phyloP scores from a whole-genome alignment of 2,329 filamentous ascomycete genomes.

The Apiospora pterosperma region DNA sequence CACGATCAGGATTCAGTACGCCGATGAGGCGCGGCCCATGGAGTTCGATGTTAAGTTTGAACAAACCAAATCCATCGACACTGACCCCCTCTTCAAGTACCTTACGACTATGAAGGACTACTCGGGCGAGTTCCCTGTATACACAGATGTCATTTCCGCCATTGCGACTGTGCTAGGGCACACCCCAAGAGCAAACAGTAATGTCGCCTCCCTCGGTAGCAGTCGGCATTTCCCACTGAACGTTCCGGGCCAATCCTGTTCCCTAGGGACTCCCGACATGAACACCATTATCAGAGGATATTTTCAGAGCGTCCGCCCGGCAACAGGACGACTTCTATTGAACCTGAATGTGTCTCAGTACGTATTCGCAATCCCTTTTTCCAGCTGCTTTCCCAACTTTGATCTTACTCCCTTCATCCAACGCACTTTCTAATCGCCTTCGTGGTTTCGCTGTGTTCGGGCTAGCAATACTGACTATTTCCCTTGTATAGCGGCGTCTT shows the following conservation, averaged over 20 bases:
- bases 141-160: constrained; percentile 44
- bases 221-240: constrained; percentile 47
- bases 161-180: constrained; percentile 51
- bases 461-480: background rate
- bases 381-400: background rate
- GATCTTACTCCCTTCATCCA: too few relatives aligned
- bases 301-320: constrained; percentile 52
- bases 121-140: constrained; percentile 43
- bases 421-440: too few relatives aligned
- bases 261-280: constrained; percentile 25
- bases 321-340: constrained; percentile 50
- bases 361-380: constrained; percentile 20
- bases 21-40: constrained; percentile 30
- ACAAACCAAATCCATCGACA: constrained; percentile 32
- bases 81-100: constrained; percentile 42
- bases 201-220: constrained; percentile 40
- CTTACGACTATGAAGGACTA: constrained; percentile 36
- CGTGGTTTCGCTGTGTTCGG: too few relatives aligned
- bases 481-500: constrained; percentile 29
- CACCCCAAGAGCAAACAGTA: constrained; percentile 32
- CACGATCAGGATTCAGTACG: constrained; percentile 31
- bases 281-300: constrained; percentile 48
- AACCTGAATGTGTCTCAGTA: constrained; percentile 55
- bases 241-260: constrained; percentile 18
- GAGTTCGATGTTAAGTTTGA: constrained; percentile 39